Evolutionary conservation across 441 rosid species (phyloP).

Genomic region (Eutrema salsugineum): DNA sequence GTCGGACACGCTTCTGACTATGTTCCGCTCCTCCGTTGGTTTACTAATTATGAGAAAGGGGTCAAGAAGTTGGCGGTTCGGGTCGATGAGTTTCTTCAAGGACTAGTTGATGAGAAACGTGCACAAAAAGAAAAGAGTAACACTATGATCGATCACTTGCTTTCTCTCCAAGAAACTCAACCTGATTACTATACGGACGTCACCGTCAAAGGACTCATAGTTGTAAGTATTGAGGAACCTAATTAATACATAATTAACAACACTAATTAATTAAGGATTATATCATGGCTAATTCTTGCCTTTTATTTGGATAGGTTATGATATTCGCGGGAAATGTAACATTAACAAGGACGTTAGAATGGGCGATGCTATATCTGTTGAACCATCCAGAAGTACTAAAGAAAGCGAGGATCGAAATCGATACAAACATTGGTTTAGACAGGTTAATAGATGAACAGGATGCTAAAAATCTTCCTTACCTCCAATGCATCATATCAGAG

Average conservation of each 20-base stretch:
- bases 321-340: slow-evolving; percentile 47
- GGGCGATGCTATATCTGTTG: slow-evolving; percentile 51
- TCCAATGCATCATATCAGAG: slow-evolving; percentile 42
- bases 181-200: slow-evolving; percentile 16
- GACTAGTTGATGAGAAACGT: slow-evolving; percentile 31
- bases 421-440: slow-evolving; percentile 30
- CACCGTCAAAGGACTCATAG: slow-evolving; percentile 36
- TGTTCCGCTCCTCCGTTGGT: slow-evolving; percentile 30
- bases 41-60: slow-evolving; percentile 30
- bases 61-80: slow-evolving; percentile 20
- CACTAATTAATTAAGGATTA: background rate
- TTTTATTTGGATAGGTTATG: slow-evolving; percentile 31
- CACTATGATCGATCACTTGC: slow-evolving; percentile 46
- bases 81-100: slow-evolving; percentile 44
- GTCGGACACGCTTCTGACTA: slow-evolving; percentile 29
- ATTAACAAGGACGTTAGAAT: slow-evolving; percentile 38
- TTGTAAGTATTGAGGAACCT: slow-evolving; percentile 28
- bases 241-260: background rate
- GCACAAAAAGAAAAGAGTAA: slow-evolving; percentile 24
- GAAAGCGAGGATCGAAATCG: slow-evolving; percentile 46
- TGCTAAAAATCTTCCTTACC: slow-evolving; percentile 39
- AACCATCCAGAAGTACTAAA: slow-evolving; percentile 43
- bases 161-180: background rate
- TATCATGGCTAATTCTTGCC: background rate
- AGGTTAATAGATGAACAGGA: slow-evolving; percentile 45